Conservation (phyloP, 1,139 yeast species). For the Sugiyamaella japonica region DNA sequence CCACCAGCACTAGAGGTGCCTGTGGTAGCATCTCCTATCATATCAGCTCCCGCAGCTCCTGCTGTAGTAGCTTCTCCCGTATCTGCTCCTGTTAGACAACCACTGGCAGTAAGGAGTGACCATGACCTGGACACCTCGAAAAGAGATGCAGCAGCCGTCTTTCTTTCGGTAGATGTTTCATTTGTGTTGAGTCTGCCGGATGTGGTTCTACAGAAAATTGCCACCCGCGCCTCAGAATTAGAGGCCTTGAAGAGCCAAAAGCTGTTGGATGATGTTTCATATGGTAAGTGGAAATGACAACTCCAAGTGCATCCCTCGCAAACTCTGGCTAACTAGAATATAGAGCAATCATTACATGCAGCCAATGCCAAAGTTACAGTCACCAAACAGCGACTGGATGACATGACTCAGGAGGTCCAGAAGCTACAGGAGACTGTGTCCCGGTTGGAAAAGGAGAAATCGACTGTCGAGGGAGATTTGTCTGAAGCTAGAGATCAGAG, state of each 20-base stretch:
- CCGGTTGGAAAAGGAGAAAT: slow-evolving; percentile 36
- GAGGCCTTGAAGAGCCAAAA: slow-evolving; percentile 54
- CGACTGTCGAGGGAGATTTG: slow-evolving; percentile 38
- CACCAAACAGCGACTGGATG: slow-evolving; percentile 39
- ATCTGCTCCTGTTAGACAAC: slow-evolving; percentile 7
- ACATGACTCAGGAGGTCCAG: slow-evolving; percentile 36
- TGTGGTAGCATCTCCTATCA: background rate
- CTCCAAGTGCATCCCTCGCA: too few relatives aligned
- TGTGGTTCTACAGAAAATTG: slow-evolving; percentile 41
- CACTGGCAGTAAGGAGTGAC: slow-evolving; percentile 4
- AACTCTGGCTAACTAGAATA: slow-evolving; percentile 19
- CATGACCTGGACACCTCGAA: background rate
- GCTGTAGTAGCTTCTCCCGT: background rate
- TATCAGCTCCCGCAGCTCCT: background rate
- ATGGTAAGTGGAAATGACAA: slow-evolving; percentile 28
- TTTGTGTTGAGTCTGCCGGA: slow-evolving; percentile 30
- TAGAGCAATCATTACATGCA: slow-evolving; percentile 53
- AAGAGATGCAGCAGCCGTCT: slow-evolving; percentile 37
- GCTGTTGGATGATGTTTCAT: slow-evolving; percentile 49
- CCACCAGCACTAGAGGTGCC: background rate
- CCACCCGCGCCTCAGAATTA: slow-evolving; percentile 49
- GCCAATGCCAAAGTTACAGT: slow-evolving; percentile 41
- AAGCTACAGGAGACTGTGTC: slow-evolving; percentile 40
- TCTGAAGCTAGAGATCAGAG: slow-evolving; percentile 34
- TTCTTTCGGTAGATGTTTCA: slow-evolving; percentile 31